A percentile compares a stretch with the other conserved stretches of the same genome.
phyloP scores from a whole-genome alignment of 192 early-diverging fungal genomes.

The Spinellus fusiger region DNA sequence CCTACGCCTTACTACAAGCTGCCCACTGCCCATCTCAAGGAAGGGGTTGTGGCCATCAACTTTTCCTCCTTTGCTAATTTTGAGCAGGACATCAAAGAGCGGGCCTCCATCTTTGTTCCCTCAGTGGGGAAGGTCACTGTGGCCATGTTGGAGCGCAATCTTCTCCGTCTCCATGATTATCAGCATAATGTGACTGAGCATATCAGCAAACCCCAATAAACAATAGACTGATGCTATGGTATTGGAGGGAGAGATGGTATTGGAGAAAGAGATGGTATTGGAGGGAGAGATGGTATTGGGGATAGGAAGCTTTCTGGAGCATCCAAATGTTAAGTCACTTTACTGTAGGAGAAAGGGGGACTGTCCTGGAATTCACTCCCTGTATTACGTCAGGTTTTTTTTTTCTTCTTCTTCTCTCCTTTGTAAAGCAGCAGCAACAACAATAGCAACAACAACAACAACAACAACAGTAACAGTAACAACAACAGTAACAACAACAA shows the following conservation, averaged over 20 bases:
- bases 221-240: no score
- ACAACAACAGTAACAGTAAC: not conserved
- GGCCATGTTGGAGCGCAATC: conserved; percentile 95
- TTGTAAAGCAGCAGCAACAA: no score
- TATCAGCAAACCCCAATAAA: not conserved
- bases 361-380: no score
- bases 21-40: conserved; percentile 78
- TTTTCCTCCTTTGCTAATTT: conserved; percentile 97
- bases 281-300: no score
- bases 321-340: no score
- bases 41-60: conserved; percentile 97
- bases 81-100: conserved; percentile 87
- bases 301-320: no score
- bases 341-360: no score
- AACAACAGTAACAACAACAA: not conserved
- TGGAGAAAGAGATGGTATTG: no score
- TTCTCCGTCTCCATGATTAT: conserved; percentile 83
- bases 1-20: conserved; percentile 86
- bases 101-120: conserved; percentile 93
- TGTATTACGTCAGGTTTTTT: no score
- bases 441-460: not conserved
- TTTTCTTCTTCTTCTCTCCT: no score
- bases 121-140: conserved; percentile 98
- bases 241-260: no score
- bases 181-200: conserved; percentile 31